These are phyloP conservation scores for Podospora pseudocomata DNA, from an alignment of 495 filamentous ascomycete species.

Conservation along the genomic window DNA sequence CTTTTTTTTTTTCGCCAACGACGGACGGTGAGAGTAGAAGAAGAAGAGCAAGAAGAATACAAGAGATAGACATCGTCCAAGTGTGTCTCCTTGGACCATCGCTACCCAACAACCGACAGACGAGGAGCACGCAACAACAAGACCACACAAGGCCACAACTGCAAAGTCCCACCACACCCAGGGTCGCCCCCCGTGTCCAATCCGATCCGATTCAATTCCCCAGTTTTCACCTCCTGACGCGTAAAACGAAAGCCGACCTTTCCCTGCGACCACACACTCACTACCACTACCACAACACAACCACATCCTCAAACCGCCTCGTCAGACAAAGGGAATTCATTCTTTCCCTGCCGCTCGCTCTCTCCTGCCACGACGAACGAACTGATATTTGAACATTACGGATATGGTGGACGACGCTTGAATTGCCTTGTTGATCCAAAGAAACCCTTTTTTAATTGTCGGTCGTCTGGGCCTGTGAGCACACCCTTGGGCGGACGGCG, in stretches of 20 bases:
- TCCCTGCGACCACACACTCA: not conserved
- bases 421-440: constrained; percentile 1
- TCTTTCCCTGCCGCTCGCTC: constrained; percentile 27
- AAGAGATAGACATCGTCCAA: too few relatives aligned
- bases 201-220: not conserved
- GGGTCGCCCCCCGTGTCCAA: constrained; percentile 3
- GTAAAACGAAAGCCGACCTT: constrained; percentile 3
- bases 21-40: not conserved
- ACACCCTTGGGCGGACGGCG: not conserved
- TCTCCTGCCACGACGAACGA: not conserved
- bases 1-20: not conserved
- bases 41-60: not conserved
- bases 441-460: constrained; percentile 5
- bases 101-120: not conserved
- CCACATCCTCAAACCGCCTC: not conserved
- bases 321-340: constrained; percentile 19
- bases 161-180: not conserved
- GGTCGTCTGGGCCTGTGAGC: not conserved
- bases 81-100: not conserved
- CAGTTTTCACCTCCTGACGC: constrained; percentile 12
- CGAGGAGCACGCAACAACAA: not conserved
- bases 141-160: not conserved
- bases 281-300: not conserved
- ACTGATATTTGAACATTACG: not conserved
- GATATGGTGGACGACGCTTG: not conserved